Base-by-base conservation (phyloP, 176 grass and related monocot species). In the Neostapfia colusana region DNA sequence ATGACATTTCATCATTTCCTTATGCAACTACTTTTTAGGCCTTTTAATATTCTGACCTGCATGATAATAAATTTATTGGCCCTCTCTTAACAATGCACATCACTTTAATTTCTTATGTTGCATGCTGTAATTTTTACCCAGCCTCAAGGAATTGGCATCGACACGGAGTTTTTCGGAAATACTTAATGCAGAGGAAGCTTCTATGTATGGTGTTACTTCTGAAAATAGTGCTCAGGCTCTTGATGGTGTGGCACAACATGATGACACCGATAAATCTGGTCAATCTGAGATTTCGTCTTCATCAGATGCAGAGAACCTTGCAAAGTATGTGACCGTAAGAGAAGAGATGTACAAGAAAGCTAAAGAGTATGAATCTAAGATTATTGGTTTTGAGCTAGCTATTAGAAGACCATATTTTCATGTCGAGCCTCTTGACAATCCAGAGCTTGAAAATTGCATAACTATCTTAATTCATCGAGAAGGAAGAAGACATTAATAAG, bases 371-470 rank as follows among this genome's bases (percentile, higher is more conserved):
- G 95, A 99, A 73, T 92, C 79, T 82, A 95, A 99, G 80, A 88
- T 99, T 64, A 79, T 92, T 62, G 71, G 73, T 81, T 99, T 99
- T 85, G 95, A 99, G 91, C 86, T 87, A 84, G 91, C 79, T 85
- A 88, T 99, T 80, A 99, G 91, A 85, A 99, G 95, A 79, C 95
- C 95, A 79, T 99, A 99, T 86, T 99, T 99, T 82, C 95, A 99
- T 71, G 89, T 99, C 77, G 94, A 88, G 80, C 89, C 91, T 85
- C 95, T 99, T 71, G 95, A 99, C 69, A 93, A 95, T 58, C 80
- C 92, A 85, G 95, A 99, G 80, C 87, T 95, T 90, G 95, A 99
- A 70, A 99, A 99, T 80, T 99, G 95, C 95, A 99, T 72, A 92
- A 77, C 66, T 99, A 99, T 84, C 95, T 99, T 70, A 91, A 95